Percentiles rank a stretch among this genome's conserved stretches.
Evolutionary conservation across 208 protist species (phyloP).

Genomic region (Leishmania major): DNA sequence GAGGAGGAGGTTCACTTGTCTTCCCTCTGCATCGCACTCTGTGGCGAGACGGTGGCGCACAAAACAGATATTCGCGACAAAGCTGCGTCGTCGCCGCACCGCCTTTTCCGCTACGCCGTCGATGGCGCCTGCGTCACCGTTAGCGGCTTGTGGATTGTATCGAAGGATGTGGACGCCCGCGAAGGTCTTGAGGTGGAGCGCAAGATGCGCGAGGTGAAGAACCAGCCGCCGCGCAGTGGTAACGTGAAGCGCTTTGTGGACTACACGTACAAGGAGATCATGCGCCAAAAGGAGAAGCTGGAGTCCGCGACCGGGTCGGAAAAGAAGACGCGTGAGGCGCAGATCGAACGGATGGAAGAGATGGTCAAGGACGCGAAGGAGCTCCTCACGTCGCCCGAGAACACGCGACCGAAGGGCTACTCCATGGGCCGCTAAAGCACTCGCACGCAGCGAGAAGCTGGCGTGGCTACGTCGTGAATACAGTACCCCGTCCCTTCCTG

Average conservation of each 20-base stretch:
- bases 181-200: slow-evolving; percentile 58
- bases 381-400: slow-evolving; percentile 58
- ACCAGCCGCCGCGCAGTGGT: slow-evolving; percentile 72
- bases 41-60: slow-evolving; percentile 48
- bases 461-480: no score
- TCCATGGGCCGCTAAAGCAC: slow-evolving; percentile 28
- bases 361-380: slow-evolving; percentile 73
- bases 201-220: slow-evolving; percentile 82
- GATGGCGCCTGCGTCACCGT: slow-evolving; percentile 71
- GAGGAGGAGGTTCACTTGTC: slow-evolving; percentile 73
- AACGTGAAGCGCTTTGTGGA: slow-evolving; percentile 77
- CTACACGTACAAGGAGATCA: slow-evolving; percentile 72
- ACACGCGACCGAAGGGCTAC: slow-evolving; percentile 65
- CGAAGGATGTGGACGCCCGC: slow-evolving; percentile 38
- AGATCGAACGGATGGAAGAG: slow-evolving; percentile 65
- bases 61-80: slow-evolving; percentile 73
- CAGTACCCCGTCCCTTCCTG: not conserved
- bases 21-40: slow-evolving; percentile 65
- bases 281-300: slow-evolving; percentile 70
- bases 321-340: slow-evolving; percentile 49
- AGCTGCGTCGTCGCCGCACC: slow-evolving; percentile 46
- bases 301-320: slow-evolving; percentile 34
- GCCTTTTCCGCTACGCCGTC: slow-evolving; percentile 76
- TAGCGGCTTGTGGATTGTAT: slow-evolving; percentile 41
- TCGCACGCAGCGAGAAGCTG: not conserved